Base-by-base conservation (phyloP, 768 basidiomycete genomes). In the Suillus plorans region DNA sequence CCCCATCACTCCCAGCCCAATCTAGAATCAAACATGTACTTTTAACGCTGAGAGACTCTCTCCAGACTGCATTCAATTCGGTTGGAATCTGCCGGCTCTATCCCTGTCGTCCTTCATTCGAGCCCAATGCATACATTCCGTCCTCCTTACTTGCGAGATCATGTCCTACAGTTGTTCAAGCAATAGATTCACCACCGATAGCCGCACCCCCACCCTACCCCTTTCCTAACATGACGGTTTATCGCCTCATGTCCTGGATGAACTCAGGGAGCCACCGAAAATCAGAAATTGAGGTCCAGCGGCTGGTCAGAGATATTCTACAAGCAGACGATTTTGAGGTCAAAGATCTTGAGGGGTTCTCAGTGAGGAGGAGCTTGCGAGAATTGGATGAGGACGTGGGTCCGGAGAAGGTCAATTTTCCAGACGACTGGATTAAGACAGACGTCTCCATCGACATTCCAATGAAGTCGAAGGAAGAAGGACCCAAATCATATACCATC, bases 181-280 rank as follows among this genome's bases (percentile, higher is more conserved):
- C 37, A 37, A 10, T 7, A 37, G 37, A 37, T 37, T 12, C 37
- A 37, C 37, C 12, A 12, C 37, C 37, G 37, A 2, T 37, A 12
- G 10, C 37, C 37, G 10, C 10, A 37, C 37, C 37, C 10, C 37
- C 58, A 5, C 61, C 65, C 4, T 66, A 62, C 47, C 61, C 56
- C 4, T 66, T 55, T 61, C 22, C 44, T n/a, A 66, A 28, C 28
- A 28, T 28, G 28, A 28, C 28, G 3, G 28, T 28, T 28, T 28
- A 28, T 28, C 28, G 3, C 13, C 25, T 66, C 3, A 58, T 66
- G 28, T 45, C 61, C 16, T 66, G 65, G 61, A 63, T 57, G 50
- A 22, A 31, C 2, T 45, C 55, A 0, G 53, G 65, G 13, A 59
- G 28, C 37, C 47, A 36, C 25, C 28, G 42, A 25, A 63, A 39